phyloP scores from a whole-genome alignment of 257 asterid genomes.

The Primulina eburnea region DNA sequence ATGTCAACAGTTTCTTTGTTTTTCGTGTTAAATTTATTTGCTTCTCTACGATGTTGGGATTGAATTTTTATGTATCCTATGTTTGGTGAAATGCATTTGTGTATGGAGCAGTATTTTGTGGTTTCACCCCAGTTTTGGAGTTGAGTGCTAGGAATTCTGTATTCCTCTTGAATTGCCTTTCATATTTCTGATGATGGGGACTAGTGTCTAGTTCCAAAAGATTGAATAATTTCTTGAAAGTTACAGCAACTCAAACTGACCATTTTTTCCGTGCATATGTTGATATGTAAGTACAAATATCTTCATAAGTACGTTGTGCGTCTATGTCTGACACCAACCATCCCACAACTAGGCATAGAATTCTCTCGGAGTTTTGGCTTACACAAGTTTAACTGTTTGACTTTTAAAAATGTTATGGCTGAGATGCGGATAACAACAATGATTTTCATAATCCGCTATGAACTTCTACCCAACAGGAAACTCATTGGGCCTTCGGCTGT shows the following conservation, averaged over 20 bases:
- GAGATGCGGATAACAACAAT: not conserved
- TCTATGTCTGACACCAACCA: not conserved
- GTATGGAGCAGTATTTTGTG: not conserved
- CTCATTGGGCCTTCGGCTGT: slow-evolving; percentile 94
- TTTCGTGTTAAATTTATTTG: not conserved
- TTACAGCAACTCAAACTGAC: not conserved
- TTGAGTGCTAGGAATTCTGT: not conserved
- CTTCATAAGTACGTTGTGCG: not conserved
- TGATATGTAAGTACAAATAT: not conserved
- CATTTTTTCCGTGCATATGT: not conserved
- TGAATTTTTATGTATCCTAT: not conserved
- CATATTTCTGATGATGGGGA: not conserved
- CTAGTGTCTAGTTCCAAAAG: not conserved
- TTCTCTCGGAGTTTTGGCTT: not conserved
- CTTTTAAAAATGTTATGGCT: slow-evolving; percentile 2
- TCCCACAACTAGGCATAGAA: not conserved
- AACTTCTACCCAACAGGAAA: slow-evolving; percentile 45
- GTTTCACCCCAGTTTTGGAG: not conserved
- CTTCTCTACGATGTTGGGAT: not conserved
- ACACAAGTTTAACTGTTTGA: not conserved
- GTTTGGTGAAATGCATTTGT: not conserved
- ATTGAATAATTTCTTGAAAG: not conserved
- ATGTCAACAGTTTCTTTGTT: not conserved
- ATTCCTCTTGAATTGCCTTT: not conserved
- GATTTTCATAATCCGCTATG: not conserved